These are phyloP conservation scores for Oryza meridionalis DNA, from an alignment of 176 grass and related monocot species.

Conservation along the genomic window DNA sequence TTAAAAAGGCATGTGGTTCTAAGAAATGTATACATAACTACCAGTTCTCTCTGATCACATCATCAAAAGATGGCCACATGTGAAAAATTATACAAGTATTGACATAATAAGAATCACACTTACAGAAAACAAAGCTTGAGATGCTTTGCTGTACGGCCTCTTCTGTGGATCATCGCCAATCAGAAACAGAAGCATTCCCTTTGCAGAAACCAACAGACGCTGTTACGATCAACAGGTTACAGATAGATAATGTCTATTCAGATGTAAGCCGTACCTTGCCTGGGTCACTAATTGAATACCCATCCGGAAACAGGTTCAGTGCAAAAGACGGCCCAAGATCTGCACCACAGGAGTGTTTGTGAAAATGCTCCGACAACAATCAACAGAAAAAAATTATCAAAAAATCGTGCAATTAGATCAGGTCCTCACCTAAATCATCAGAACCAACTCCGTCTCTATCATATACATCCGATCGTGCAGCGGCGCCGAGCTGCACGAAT, in stretches of 20 bases:
- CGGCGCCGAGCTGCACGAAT: conserved; percentile 31
- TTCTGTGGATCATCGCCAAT: conserved; percentile 47
- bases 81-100: background rate
- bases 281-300: conserved; percentile 48
- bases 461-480: background rate
- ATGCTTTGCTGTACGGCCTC: conserved; percentile 52
- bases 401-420: background rate
- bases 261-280: conserved; percentile 39
- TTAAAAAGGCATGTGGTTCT: background rate
- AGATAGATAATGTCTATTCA: background rate
- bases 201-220: background rate
- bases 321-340: conserved; percentile 55
- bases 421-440: conserved; percentile 42
- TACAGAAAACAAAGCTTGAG: conserved; percentile 52
- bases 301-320: conserved; percentile 57
- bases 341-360: conserved; percentile 5
- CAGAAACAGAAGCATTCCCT: conserved; percentile 55
- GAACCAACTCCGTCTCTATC: conserved; percentile 4
- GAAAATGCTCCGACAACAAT: background rate
- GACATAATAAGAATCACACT: conserved; percentile 23
- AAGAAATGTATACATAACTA: background rate
- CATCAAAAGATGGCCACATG: background rate
- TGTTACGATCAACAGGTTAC: background rate
- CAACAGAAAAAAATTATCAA: too few relatives aligned
- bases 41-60: background rate